Evolutionary conservation across 805 yeast species (phyloP), one percentile per base, ranked within the genome.

Genomic region (Candida ortonii): DNA sequence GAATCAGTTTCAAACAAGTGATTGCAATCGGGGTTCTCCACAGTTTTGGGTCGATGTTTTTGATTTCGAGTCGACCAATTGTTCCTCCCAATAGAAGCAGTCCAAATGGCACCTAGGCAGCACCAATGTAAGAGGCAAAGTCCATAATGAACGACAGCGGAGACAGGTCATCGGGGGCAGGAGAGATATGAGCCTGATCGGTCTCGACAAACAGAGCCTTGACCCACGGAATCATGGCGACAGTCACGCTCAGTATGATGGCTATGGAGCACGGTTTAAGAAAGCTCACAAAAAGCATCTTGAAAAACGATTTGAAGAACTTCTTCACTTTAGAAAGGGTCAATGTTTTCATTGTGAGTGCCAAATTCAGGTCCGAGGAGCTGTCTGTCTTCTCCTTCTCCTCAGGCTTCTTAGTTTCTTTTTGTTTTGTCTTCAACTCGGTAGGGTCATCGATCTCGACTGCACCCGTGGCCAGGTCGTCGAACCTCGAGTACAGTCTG

Each of bases 101-200:
- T 0, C 97, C 97, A 38, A 86, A 59, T 1, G 97, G 97, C 21
- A 90, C 95, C 31, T 84, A 77, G 0, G 96, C 96, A 17, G 77
- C 77, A 0, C 96, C 96, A 6, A 90, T 65, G 53, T 90, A 90
- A 2, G 74, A 54, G 0, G 90, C 69, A 45, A 80, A 76, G 53
- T 90, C 96, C 77, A 90, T 84, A 5, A 89, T 36, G 45, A 89
- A 89, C 22, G 86, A 86, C 19, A 90, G 65, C 0, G 94, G 89
- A 0, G 97, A 97, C 36, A 69, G 67, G 1, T 70, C 67, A 58
- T 90, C 97, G 0, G 97, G 97, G 0, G 97, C 97, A 32, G 71
- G 50, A 6, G 74, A 82, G 18, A 88, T 70, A 6, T 64, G 57
- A 19, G 69, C 70, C 27, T 62, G 62, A 16, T 61, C 53, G 14